phyloP scores from a whole-genome alignment of 768 basidiomycete genomes.

The Mycena rosella region DNA sequence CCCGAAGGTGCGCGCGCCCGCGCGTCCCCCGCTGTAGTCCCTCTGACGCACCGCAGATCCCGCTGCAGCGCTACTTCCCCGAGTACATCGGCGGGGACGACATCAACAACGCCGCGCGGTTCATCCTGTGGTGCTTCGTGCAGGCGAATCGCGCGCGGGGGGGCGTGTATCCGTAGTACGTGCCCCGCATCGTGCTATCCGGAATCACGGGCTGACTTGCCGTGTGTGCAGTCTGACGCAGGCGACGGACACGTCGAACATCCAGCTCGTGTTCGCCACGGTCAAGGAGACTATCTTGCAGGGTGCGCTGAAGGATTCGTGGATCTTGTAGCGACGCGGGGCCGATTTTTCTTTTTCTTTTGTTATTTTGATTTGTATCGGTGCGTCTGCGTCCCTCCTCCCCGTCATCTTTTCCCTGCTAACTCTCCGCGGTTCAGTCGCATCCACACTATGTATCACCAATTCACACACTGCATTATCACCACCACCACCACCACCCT shows the following conservation, averaged over 20 bases:
- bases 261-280: slow-evolving; percentile 84
- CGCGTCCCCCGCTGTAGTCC: background rate
- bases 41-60: slow-evolving; percentile 42
- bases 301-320: slow-evolving; percentile 88
- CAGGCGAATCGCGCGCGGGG: slow-evolving; percentile 68
- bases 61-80: slow-evolving; percentile 60
- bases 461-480: slow-evolving; percentile 28
- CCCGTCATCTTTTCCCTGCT: background rate
- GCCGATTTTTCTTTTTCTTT: slow-evolving; percentile 6
- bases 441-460: slow-evolving; percentile 32
- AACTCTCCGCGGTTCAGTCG: background rate
- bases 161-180: slow-evolving; percentile 73
- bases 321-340: slow-evolving; percentile 69
- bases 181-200: background rate
- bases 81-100: slow-evolving; percentile 68
- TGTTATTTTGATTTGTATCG: slow-evolving; percentile 29
- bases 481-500: too few species aligned
- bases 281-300: slow-evolving; percentile 95
- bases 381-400: slow-evolving; percentile 4
- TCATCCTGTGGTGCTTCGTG: slow-evolving; percentile 83
- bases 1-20: slow-evolving; percentile 58
- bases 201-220: background rate
- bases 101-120: slow-evolving; percentile 82
- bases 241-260: slow-evolving; percentile 90
- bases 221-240: slow-evolving; percentile 73